Conservation (phyloP, 441 rosid genomes). For the Monsonia emarginata region DNA sequence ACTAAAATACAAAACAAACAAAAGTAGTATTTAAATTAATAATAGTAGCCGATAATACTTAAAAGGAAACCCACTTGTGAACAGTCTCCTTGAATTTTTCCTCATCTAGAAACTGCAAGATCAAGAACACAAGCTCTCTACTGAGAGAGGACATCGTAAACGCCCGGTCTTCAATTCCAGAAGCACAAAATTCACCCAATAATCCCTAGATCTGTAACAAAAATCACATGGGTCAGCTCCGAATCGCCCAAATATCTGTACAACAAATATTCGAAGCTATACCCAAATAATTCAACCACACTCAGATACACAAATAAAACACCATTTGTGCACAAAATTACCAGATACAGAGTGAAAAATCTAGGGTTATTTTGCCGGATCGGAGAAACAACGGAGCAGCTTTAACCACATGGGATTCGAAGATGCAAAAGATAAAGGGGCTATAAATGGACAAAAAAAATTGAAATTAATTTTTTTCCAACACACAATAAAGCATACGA, state of each 20-base stretch:
- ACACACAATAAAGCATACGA: neutral
- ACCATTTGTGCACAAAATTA: slow-evolving; percentile 17
- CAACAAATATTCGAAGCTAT: neutral
- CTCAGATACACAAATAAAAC: slow-evolving; percentile 17
- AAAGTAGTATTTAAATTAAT: too few species aligned
- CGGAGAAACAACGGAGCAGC: slow-evolving; percentile 28
- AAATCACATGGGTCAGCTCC: slow-evolving; percentile 22
- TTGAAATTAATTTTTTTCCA: too few species aligned
- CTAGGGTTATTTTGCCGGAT: too few species aligned
- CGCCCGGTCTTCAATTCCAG: slow-evolving; percentile 32
- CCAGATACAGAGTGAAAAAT: slow-evolving; percentile 18
- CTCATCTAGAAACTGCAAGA: slow-evolving; percentile 76
- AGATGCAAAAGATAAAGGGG: slow-evolving; percentile 23
- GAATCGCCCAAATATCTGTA: slow-evolving; percentile 10
- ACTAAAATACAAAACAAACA: neutral
- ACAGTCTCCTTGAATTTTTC: slow-evolving; percentile 69
- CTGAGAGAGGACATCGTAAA: slow-evolving; percentile 60
- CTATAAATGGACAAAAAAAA: slow-evolving; percentile 9
- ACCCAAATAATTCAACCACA: slow-evolving; percentile 35
- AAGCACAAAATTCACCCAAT: slow-evolving; percentile 20
- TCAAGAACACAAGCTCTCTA: slow-evolving; percentile 68
- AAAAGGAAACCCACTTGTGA: slow-evolving; percentile 39
- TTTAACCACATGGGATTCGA: slow-evolving; percentile 30
- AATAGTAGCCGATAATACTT: neutral
- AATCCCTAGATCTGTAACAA: neutral